Base-by-base conservation (phyloP, 306 rosid genomes). In the Lotus japonicus region DNA sequence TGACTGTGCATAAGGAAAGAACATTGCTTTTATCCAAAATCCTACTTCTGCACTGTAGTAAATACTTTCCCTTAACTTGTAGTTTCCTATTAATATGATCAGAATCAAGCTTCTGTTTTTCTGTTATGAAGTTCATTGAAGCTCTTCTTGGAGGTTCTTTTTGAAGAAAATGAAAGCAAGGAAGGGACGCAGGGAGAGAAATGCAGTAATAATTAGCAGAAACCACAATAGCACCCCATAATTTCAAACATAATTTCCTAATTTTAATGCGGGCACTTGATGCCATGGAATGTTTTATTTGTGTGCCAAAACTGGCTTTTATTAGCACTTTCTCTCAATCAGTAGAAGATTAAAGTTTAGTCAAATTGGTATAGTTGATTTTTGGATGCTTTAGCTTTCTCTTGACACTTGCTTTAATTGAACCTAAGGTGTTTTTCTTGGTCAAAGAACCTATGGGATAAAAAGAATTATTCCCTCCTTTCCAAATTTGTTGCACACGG, bases 281-380 rank as follows among this genome's bases (percentile, higher is more conserved):
- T 31, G 59, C 64, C 74, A 73, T 64, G 58, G 67, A 79, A 60
- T 38, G 58, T 41, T 64, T 17, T 17, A 26, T 62, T 66, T 68
- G 26, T 66, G 73, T 53, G 70, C 70, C 72, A 67, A 54, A 65
- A 55, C 58, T 48, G 56, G 66, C 58, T 60, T 66, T 49, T 70
- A 43, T 21, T 19, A 71, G 66, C 79, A 71, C 26, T 21, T 51
- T 74, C 67, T 21, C 51, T 69, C 46, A 56, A 72, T 52, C 55
- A 77, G 48, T 46, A 33, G 13, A 23, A 23, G 28, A 23, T 23
- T 23, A 23, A 23, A 23, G 1, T 23, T 1, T 1, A 23, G 28
- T 23, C 28, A 23, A 23, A 23, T 23, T 23, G 28, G 28, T n/a
- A n/a, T 23, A 23, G 28, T 3, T 23, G 28, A 1, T 23, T 23